Evolutionary conservation across 257 asterid species (phyloP).

Genomic region (Solanum lignicaule): DNA sequence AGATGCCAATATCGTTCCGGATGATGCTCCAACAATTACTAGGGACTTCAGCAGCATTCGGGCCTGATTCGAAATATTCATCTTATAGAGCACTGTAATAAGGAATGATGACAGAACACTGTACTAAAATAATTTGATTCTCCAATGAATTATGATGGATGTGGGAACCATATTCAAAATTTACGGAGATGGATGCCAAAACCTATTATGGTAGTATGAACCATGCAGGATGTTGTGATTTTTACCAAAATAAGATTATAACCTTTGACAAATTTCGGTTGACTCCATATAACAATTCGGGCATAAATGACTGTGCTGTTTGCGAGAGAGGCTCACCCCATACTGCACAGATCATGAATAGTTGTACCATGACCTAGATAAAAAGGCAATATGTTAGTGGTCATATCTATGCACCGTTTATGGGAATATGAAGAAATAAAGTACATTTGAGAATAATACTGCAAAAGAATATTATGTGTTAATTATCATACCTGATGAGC

Average conservation of each 20-base stretch:
- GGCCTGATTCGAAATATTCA: conserved; percentile 44
- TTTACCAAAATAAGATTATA: neutral
- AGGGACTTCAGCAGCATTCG: conserved; percentile 66
- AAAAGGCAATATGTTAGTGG: conserved; percentile 1
- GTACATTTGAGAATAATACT: neutral
- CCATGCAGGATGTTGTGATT: neutral
- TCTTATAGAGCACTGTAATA: neutral
- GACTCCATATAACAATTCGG: conserved; percentile 74
- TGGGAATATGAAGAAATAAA: neutral
- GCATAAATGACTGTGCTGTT: conserved; percentile 93
- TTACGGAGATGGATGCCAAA: neutral
- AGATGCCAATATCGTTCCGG: conserved; percentile 59
- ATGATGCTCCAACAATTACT: conserved; percentile 60
- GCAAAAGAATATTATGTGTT: neutral
- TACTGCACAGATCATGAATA: conserved; percentile 71
- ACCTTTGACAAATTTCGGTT: conserved; percentile 75
- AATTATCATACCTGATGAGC: conserved; percentile 71
- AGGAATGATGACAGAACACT: neutral
- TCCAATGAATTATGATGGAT: neutral
- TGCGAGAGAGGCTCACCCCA: conserved; percentile 97
- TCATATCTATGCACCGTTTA: neutral
- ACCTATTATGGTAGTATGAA: neutral
- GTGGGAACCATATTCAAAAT: neutral
- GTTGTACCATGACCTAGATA: conserved; percentile 82
- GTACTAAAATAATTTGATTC: neutral